These are phyloP conservation scores for Talaromyces sp. DNA, from an alignment of 2,329 filamentous ascomycete genomes.

Conservation along the genomic window DNA sequence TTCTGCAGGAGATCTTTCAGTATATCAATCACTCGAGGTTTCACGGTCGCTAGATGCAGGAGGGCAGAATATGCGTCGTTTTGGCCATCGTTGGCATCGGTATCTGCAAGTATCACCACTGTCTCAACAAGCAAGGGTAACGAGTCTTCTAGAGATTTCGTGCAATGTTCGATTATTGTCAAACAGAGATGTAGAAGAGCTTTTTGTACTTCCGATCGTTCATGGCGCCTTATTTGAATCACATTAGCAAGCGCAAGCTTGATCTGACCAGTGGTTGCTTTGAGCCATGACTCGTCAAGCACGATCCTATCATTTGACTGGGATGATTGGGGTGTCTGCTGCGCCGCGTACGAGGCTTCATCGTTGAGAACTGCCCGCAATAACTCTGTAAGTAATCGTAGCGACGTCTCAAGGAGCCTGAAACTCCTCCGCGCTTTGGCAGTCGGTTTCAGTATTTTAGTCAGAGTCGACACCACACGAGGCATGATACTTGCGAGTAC, in stretches of 20 bases:
- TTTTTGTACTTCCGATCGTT: conserved; percentile 60
- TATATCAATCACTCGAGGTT: conserved; percentile 56
- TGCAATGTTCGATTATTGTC: conserved; percentile 70
- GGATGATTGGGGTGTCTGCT: conserved; percentile 17
- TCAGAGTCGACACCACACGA: conserved; percentile 75
- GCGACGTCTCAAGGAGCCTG: conserved; percentile 57
- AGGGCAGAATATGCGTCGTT: conserved; percentile 40
- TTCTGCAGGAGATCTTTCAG: conserved; percentile 68
- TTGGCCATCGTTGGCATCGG: conserved; percentile 39
- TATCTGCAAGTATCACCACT: conserved; percentile 61
- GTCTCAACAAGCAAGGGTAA: conserved; percentile 72
- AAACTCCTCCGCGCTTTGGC: conserved; percentile 55
- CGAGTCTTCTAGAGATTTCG: conserved; percentile 64
- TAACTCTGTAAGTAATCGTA: conserved; percentile 52
- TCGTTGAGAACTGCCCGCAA: conserved; percentile 45
- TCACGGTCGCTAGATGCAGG: conserved; percentile 56
- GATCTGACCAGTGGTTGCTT: conserved; percentile 72
- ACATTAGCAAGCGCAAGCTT: conserved; percentile 75
- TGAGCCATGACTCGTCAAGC: conserved; percentile 61
- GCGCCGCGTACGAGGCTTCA: conserved; percentile 17
- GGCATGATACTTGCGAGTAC: conserved; percentile 81
- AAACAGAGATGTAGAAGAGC: conserved; percentile 68
- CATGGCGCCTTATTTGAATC: conserved; percentile 66
- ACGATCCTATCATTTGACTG: conserved; percentile 30
- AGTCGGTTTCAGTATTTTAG: conserved; percentile 66